Base-by-base conservation (phyloP, 2,329 filamentous ascomycete species). In the Pseudogymnoascus sp. region DNA sequence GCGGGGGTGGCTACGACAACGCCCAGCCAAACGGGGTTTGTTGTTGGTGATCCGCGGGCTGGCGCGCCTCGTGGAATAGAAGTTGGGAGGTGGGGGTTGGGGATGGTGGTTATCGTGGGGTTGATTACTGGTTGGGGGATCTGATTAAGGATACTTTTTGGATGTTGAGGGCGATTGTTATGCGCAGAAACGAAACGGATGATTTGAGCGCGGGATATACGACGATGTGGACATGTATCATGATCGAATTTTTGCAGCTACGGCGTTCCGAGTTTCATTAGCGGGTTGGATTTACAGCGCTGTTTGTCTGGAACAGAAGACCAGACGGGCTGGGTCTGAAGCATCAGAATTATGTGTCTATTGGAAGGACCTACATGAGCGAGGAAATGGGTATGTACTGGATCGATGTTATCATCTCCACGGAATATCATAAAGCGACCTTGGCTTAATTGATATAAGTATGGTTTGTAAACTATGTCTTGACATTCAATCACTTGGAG, bases 71-170 rank as follows among this genome's bases (percentile, higher is more conserved):
- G 69, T n/a, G 69, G 67, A 18, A 65, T 61, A 37, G 70, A 67
- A 23, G 61, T 68, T 25, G 69, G 67, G 1, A 66, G 67, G 64
- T 65, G 69, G 65, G 64, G 61, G 1, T 64, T 63, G 28, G 69
- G 68, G 12, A 60, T 70, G 35, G 60, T 69, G 59, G 68, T 63
- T 23, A 69, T 68, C 12, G 45, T 68, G 28, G 69, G 70, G 5
- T 64, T 69, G 45, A 69, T 68, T 12, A 62, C 69, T 63, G 65
- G 63, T 9, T 65, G 67, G n/a, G 65, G 67, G 61, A 65, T 71
- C 35, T 55, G 66, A 61, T 41, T 33, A 14, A 45, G 9, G 18
- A 6, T 1, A 23, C 3, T 6, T 31, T 31, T 37, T 25, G 18
- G 60, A 18, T 52, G n/a, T 23, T 28, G 25, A 12, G 8, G n/a